A percentile compares a stretch with the other conserved stretches of the same genome.
phyloP scores from a whole-genome alignment of 441 rosid genomes.

The Hura crepitans region DNA sequence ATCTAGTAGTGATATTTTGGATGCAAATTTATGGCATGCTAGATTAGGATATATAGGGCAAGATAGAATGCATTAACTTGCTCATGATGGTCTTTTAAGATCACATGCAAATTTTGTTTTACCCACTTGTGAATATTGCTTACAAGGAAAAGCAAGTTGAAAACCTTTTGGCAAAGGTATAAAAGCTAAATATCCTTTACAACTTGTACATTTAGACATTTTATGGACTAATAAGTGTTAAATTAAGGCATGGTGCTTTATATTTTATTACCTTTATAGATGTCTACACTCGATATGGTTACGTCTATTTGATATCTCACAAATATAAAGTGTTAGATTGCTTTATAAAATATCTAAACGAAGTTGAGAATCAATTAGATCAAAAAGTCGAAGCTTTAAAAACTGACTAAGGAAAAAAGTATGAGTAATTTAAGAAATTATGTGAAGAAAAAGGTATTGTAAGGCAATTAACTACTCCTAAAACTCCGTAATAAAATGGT shows the following conservation, averaged over 20 bases:
- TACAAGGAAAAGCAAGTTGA: not conserved
- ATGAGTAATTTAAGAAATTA: not conserved
- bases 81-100: not conserved
- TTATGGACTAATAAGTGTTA: not conserved
- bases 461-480: no score
- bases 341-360: no score
- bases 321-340: not conserved
- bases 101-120: not conserved
- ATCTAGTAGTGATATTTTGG: no score
- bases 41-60: not conserved
- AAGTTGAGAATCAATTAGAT: no score
- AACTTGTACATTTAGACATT: not conserved
- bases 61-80: not conserved
- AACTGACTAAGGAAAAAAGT: not conserved
- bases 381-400: no score
- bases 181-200: not conserved
- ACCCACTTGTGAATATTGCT: no score
- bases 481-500: not conserved
- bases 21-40: not conserved
- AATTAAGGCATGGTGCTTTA: not conserved
- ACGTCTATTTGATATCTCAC: not conserved
- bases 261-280: not conserved
- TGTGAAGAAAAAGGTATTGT: not conserved
- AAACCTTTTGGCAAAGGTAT: not conserved
- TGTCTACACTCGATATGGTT: not conserved